These are phyloP conservation scores for Erodium texanum DNA, from an alignment of 441 rosid species.

Conservation along the genomic window DNA sequence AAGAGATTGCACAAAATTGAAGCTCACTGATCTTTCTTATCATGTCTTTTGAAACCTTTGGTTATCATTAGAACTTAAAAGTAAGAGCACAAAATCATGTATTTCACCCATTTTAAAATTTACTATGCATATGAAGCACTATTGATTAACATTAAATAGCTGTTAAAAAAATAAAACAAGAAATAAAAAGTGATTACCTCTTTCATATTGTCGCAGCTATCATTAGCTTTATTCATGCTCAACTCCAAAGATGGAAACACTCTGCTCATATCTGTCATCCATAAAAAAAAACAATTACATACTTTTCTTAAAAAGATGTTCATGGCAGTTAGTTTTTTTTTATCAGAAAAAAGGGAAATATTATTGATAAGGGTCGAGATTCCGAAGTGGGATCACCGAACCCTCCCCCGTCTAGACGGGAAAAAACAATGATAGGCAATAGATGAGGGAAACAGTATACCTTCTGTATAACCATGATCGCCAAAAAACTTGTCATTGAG, in stretches of 20 bases:
- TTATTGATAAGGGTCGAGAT: too few species aligned
- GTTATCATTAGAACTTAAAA: not conserved
- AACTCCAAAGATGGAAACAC: constrained; percentile 26
- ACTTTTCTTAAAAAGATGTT: constrained; percentile 11
- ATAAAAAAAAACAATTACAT: constrained; percentile 19
- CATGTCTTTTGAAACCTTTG: not conserved
- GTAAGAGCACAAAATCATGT: not conserved
- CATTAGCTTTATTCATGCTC: constrained; percentile 27
- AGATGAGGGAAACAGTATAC: constrained; percentile 28
- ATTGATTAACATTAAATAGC: not conserved
- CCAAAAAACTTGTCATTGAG: constrained; percentile 22
- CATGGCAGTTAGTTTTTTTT: constrained; percentile 16
- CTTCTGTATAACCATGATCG: constrained; percentile 26
- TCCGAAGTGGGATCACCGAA: too few species aligned
- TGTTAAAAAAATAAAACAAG: not conserved
- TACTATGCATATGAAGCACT: not conserved
- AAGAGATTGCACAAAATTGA: constrained; percentile 23
- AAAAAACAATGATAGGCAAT: constrained; percentile 13
- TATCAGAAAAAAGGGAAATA: too few species aligned
- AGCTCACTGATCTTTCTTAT: constrained; percentile 15
- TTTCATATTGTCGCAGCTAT: constrained; percentile 20
- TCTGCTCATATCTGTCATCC: constrained; percentile 37
- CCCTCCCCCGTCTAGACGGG: too few species aligned
- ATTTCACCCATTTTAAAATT: not conserved
- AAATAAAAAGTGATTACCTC: constrained; percentile 28